These are phyloP conservation scores for Raddia distichophylla DNA, from an alignment of 176 grass and related monocot genomes.

Conservation along the genomic window DNA sequence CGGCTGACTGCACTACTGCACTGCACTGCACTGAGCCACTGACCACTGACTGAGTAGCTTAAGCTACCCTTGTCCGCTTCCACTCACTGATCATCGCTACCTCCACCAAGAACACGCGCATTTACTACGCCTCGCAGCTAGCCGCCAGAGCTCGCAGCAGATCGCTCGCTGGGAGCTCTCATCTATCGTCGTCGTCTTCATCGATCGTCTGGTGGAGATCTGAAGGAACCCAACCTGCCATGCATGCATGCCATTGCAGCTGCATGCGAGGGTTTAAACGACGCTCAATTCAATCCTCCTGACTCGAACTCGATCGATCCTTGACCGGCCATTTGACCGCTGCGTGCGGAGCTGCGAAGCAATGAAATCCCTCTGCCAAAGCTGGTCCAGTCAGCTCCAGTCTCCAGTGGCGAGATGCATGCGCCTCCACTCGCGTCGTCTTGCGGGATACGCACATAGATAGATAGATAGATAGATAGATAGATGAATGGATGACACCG, in stretches of 20 bases:
- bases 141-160: not conserved
- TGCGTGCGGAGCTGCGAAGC: not conserved
- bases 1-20: too few species aligned
- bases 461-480: too few species aligned
- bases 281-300: too few species aligned
- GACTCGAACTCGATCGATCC: not conserved
- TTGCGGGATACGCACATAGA: too few species aligned
- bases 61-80: not conserved
- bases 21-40: not conserved
- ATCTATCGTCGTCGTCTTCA: too few species aligned
- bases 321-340: conserved; percentile 32
- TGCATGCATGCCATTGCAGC: not conserved
- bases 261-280: not conserved
- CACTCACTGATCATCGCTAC: not conserved
- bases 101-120: not conserved
- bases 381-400: not conserved
- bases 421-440: not conserved
- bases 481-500: too few species aligned
- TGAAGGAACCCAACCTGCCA: not conserved
- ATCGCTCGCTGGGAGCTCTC: too few species aligned
- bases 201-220: not conserved
- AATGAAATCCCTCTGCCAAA: not conserved
- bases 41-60: not conserved
- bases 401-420: not conserved
- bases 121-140: not conserved